Base-by-base conservation (phyloP, 2,329 filamentous ascomycete genomes). In the Colletotrichum navitas region DNA sequence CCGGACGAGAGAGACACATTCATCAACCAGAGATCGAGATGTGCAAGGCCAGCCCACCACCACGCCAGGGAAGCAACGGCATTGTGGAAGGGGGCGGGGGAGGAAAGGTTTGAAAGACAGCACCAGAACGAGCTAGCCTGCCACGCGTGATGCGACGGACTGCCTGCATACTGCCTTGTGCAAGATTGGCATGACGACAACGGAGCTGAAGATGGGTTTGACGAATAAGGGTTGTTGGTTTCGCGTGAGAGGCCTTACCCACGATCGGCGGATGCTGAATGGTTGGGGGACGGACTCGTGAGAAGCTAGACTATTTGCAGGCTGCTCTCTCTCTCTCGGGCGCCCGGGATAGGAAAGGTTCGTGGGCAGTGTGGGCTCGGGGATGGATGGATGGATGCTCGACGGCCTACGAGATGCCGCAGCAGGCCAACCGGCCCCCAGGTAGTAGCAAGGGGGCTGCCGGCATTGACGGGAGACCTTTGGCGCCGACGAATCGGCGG, bases 171-270 rank as follows among this genome's bases (percentile, higher is more conserved):
- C 18, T 43, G 41, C 41, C 2, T 45, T 10, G 26, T 16, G 6
- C 26, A 29, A 8, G 11, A 5, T 29, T 18, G 14, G 49, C 5
- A 62, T 62, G 59, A 62, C 59, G 59, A 51, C 24, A 29, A 14
- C 12, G 24, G 21, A 21, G 10, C 41, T 16, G 34, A 6, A 61
- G 18, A 47, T 3, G 29, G 45, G 43, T 36, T 24, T 34, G 58
- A 24, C 58, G 41, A 49, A 24, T 32, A 36, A 34, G 21, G 43
- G 29, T 36, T 61, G 43, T 24, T 45, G 45, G 68, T 68, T 68
- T 71, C 68, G 68, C 68, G 65, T 59, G 68, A 63, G 68, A 68
- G 65, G 32, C 68, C 68, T 63, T 60, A 71, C 65, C 68, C 68
- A 71, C 59, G 59, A 71, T 71, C 52, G 68, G 51, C 8, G 65